phyloP scores from a whole-genome alignment of 441 rosid genomes.

The Mallotus japonicus region DNA sequence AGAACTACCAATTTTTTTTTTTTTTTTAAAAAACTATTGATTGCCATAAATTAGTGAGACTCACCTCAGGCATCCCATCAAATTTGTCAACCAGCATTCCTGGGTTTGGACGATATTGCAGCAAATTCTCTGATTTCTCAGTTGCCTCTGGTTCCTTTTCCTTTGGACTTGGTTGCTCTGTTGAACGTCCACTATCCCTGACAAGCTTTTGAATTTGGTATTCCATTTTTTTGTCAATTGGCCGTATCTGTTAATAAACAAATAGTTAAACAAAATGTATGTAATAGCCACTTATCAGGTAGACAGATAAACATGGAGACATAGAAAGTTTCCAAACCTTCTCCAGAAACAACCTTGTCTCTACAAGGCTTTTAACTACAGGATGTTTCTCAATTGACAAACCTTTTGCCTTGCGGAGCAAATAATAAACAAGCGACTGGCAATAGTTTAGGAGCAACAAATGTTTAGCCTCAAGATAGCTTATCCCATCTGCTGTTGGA shows the following conservation, averaged over 20 bases:
- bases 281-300: neutral
- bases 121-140: constrained; percentile 55
- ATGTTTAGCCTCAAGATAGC: constrained; percentile 61
- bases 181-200: constrained; percentile 34
- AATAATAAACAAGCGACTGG: constrained; percentile 72
- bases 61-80: constrained; percentile 39
- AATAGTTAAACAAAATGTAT: neutral
- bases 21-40: neutral
- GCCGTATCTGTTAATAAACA: constrained; percentile 58
- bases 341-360: constrained; percentile 80
- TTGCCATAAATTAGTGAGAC: constrained; percentile 13
- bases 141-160: constrained; percentile 37
- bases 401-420: constrained; percentile 81
- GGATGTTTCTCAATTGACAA: constrained; percentile 74
- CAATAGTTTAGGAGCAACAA: constrained; percentile 77
- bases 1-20: neutral
- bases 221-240: constrained; percentile 83
- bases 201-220: constrained; percentile 86
- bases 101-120: constrained; percentile 76
- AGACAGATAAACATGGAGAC: neutral
- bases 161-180: constrained; percentile 32
- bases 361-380: constrained; percentile 74
- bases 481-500: constrained; percentile 37
- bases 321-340: constrained; percentile 48
- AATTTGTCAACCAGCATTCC: constrained; percentile 60